Evolutionary conservation across 768 basidiomycete species (phyloP).

Genomic region (Amyloporia xantha): DNA sequence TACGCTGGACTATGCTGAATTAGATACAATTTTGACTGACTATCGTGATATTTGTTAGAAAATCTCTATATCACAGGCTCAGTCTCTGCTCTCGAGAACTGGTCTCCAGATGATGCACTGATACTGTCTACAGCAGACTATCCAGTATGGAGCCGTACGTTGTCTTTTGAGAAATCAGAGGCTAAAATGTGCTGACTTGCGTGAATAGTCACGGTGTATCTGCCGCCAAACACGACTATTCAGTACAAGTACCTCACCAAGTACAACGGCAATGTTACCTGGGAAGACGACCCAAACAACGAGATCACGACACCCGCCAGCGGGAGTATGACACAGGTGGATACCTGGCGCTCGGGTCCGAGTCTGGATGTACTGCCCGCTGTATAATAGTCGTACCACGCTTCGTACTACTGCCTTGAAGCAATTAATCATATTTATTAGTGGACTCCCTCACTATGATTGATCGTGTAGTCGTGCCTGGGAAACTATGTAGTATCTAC

Average conservation of each 20-base stretch:
- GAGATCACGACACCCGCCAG: conserved; percentile 39
- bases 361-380: too few species aligned
- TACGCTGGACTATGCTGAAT: too few species aligned
- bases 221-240: conserved; percentile 49
- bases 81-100: conserved; percentile 46
- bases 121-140: conserved; percentile 48
- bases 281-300: conserved; percentile 67
- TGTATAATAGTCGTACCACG: too few species aligned
- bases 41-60: conserved; percentile 35
- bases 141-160: conserved; percentile 64
- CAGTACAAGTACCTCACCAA: conserved; percentile 71
- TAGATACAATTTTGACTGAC: background rate
- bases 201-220: conserved; percentile 56
- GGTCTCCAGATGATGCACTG: conserved; percentile 54
- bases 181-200: background rate
- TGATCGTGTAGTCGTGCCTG: too few species aligned
- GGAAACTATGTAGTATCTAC: too few species aligned
- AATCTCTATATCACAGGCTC: conserved; percentile 65
- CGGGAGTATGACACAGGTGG: conserved; percentile 22
- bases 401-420: too few species aligned
- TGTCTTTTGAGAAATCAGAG: background rate
- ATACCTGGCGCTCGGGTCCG: conserved; percentile 29
- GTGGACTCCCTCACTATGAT: too few species aligned
- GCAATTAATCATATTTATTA: too few species aligned
- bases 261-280: conserved; percentile 48